Base-by-base conservation (phyloP, 495 filamentous ascomycete species). In the Letharia lupina region DNA sequence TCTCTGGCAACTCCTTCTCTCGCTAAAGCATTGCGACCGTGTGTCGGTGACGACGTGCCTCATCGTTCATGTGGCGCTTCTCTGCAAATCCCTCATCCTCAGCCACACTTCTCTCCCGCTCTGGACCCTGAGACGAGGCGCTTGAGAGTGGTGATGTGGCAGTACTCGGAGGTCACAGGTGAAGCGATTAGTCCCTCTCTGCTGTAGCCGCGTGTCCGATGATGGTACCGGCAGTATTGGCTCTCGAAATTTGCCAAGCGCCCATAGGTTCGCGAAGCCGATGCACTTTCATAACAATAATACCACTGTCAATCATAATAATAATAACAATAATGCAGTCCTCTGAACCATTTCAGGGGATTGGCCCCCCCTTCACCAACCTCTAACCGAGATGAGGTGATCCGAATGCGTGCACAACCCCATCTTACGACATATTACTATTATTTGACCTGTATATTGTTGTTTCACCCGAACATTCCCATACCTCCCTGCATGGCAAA, bases 381-480 rank as follows among this genome's bases (percentile, higher is more conserved):
- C 28, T 37, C 31, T 48, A 41, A 65, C 54, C 63, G 56, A 65
- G 42, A 65, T 65, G 63, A 65, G 42, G 28, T 57, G 52, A 54
- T 28, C 61, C 20, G 13, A 63, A 52, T 63, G 13, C 54, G 54
- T 57, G 54, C 54, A 57, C 33, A 3, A 33, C 12, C 28, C 52
- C 23, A 10, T 11, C 1, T 31, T 31, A 28, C 12, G 41, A 44
- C 11, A 44, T 44, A 3, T 44, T 44, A 2, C 41, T 10, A 3
- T 15, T 15, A 12, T 9, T 15, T 44, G 13, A 11, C 41, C 11
- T 28, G 23, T 28, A 15, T 44, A 44, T 44, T 10, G 13, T 52
- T 23, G 48, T 28, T 52, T 31, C 48, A 56, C 13, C 28, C 5
- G 54, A 57, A 57, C 33, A 37, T 20, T 57, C 16, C 15, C 54